Percentiles rank a stretch among this genome's conserved stretches.
phyloP scores from a whole-genome alignment of 2,329 filamentous ascomycete genomes.

The Penicillium expansum region DNA sequence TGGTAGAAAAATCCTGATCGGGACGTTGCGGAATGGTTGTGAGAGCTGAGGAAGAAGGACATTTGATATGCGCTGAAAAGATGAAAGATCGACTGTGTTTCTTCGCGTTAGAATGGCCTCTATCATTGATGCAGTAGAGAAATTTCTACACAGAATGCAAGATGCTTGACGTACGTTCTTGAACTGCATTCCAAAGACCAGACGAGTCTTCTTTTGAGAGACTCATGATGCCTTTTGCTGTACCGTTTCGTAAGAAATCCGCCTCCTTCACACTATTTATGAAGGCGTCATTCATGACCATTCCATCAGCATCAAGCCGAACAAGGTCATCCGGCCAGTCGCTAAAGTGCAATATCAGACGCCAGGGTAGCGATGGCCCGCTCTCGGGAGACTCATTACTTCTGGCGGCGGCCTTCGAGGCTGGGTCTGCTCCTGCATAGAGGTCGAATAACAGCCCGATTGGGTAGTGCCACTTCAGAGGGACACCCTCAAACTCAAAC shows the following conservation, averaged over 20 bases:
- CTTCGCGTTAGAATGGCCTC: neutral
- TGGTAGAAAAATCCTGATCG: constrained; percentile 81
- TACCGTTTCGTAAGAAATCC: constrained; percentile 83
- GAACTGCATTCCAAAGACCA: constrained; percentile 75
- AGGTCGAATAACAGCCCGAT: constrained; percentile 68
- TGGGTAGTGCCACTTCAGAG: constrained; percentile 70
- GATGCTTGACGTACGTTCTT: constrained; percentile 56
- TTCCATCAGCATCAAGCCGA: constrained; percentile 53
- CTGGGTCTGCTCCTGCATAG: constrained; percentile 57
- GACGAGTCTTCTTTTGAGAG: constrained; percentile 81
- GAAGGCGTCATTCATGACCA: constrained; percentile 62
- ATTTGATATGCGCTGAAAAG: constrained; percentile 71
- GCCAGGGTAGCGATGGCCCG: constrained; percentile 55
- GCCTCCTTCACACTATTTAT: constrained; percentile 74
- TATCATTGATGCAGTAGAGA: neutral
- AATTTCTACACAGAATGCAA: neutral
- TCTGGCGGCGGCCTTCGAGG: constrained; percentile 27
- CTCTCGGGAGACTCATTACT: constrained; percentile 19
- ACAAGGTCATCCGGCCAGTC: constrained; percentile 59
- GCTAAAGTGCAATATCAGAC: constrained; percentile 60
- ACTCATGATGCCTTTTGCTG: constrained; percentile 85
- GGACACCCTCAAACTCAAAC: constrained; percentile 66
- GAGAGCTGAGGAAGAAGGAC: constrained; percentile 70
- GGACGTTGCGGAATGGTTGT: constrained; percentile 74
- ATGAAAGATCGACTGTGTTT: constrained; percentile 63